phyloP scores from a whole-genome alignment of 139 green algal species.

The Tetraselmis striata region DNA sequence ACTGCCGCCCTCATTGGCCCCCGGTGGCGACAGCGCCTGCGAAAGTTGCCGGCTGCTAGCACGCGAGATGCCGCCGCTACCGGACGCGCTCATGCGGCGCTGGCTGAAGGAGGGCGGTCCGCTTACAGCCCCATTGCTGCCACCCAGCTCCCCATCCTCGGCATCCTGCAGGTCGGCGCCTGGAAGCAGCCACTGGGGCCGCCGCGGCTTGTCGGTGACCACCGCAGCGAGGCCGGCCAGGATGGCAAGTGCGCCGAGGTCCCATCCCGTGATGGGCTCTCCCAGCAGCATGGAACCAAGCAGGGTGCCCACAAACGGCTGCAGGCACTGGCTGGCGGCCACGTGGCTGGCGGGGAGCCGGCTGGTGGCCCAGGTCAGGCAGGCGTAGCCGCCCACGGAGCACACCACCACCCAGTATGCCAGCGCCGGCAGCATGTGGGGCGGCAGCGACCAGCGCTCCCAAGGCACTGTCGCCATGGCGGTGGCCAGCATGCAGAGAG shows the following conservation, averaged over 20 bases:
- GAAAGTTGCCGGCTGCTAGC: too few species aligned
- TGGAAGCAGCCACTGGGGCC: too few species aligned
- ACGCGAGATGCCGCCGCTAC: neutral
- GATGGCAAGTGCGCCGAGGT: slow-evolving; percentile 49
- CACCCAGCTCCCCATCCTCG: too few species aligned
- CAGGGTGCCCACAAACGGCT: slow-evolving; percentile 58
- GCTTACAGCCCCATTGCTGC: too few species aligned
- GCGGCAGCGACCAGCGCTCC: slow-evolving; percentile 25
- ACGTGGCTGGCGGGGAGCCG: slow-evolving; percentile 57
- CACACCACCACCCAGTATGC: slow-evolving; percentile 59
- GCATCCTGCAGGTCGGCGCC: too few species aligned
- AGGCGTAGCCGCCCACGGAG: slow-evolving; percentile 52
- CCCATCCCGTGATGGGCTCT: slow-evolving; percentile 43
- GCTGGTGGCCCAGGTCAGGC: slow-evolving; percentile 51
- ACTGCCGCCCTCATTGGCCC: too few species aligned
- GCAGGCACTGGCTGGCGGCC: slow-evolving; percentile 59
- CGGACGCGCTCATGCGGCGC: neutral
- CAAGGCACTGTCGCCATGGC: slow-evolving; percentile 17
- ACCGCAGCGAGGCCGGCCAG: slow-evolving; percentile 36
- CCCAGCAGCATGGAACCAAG: slow-evolving; percentile 48
- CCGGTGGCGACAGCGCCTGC: too few species aligned
- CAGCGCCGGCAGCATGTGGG: slow-evolving; percentile 32
- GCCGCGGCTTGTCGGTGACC: neutral
- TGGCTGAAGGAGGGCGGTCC: too few species aligned
- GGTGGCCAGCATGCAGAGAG: slow-evolving; percentile 19